Base-by-base conservation (phyloP, 176 grass and related monocot species). In the Pharus latifolius region DNA sequence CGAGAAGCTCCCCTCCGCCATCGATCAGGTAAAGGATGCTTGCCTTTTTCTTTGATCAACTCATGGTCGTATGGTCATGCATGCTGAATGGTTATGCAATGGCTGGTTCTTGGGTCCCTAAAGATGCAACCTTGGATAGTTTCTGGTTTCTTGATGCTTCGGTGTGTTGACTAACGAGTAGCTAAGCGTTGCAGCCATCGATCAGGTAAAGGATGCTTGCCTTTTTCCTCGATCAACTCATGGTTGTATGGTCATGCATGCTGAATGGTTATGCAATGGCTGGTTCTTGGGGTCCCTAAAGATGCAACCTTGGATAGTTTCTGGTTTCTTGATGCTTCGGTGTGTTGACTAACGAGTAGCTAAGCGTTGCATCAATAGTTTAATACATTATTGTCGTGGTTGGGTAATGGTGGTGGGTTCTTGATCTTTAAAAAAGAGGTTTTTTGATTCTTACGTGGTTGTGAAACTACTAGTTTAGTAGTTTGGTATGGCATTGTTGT, bases 1-100 rank as follows among this genome's bases (percentile, higher is more conserved):
- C 82, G 77, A 91, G 81, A 98, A 91, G 80, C 25, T 37, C 10
- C 87, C 89, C 1, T 87, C 90, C 17, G 87, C 81, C 26, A 80
- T 98, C 80, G 95, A 93, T 72, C 87, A 91, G 87, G 95, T 84
- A 22, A 23, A 3, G n/a, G n/a, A n/a, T 24, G 20, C 25, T 27
- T 10, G 42, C 63, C 14, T 60, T 20, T 15, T n/a, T n/a, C n/a
- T n/a, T n/a, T n/a, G n/a, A n/a, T n/a, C n/a, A n/a, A n/a, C n/a
- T n/a, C n/a, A n/a, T n/a, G n/a, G n/a, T n/a, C n/a, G n/a, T n/a
- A n/a, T n/a, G n/a, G n/a, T n/a, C n/a, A n/a, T n/a, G n/a, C n/a
- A n/a, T n/a, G n/a, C n/a, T n/a, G n/a, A 53, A 17, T 56, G 20
- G 41, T 4, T 50, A 24, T 16, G 44, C 60, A 55, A 72, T 72